Evolutionary conservation across 2,329 filamentous ascomycete species (phyloP).

Genomic region (Berkeleyomyces basicola): DNA sequence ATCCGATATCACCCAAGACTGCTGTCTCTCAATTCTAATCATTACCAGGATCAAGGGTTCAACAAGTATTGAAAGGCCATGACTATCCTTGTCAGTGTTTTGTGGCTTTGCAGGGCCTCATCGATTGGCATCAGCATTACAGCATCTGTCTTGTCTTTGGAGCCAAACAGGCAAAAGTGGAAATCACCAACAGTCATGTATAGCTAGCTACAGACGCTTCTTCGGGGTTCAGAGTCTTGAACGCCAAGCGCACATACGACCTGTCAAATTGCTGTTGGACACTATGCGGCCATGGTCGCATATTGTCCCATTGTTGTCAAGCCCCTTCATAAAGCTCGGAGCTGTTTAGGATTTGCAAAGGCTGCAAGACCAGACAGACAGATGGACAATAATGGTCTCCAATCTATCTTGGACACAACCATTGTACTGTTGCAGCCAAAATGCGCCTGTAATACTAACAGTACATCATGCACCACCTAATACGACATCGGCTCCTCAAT

Average conservation of each 20-base stretch:
- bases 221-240: too few relatives aligned
- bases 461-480: not conserved
- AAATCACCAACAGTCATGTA: too few relatives aligned
- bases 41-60: not conserved
- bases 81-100: not conserved
- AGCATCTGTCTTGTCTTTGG: not conserved
- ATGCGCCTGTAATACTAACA: not conserved
- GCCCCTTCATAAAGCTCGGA: not conserved
- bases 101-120: not conserved
- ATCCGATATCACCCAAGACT: not conserved
- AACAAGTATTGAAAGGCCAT: not conserved
- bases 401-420: too few relatives aligned
- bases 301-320: too few relatives aligned
- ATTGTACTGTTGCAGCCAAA: not conserved
- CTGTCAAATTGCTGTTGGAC: not conserved
- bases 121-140: not conserved
- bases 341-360: not conserved
- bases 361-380: not conserved
- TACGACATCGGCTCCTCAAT: not conserved
- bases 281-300: not conserved
- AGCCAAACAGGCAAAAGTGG: too few relatives aligned
- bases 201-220: too few relatives aligned
- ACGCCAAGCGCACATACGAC: not conserved
- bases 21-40: not conserved
- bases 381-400: too few relatives aligned